Percentiles rank a stretch among this genome's conserved stretches.
Conservation (phyloP, 1,284 basidiomycete species). For the Thelephora terrestris region DNA sequence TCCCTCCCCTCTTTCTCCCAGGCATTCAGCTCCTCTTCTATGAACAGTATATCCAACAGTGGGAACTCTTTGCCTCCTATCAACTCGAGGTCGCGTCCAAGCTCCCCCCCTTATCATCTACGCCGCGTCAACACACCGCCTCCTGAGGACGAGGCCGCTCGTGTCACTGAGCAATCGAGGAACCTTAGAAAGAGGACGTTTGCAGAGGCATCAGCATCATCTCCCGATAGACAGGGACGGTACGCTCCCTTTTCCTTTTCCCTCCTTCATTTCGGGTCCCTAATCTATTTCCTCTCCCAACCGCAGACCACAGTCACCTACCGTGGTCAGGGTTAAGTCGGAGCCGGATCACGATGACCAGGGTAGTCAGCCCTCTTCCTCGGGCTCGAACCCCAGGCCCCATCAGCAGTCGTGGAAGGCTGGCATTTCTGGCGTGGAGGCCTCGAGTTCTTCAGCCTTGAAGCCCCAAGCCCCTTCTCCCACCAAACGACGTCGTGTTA, state of each 20-base stretch:
- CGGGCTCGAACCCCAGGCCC: slow-evolving; percentile 2
- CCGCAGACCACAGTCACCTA: slow-evolving; percentile 31
- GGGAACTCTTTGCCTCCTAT: slow-evolving; percentile 57
- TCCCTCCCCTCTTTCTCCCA: slow-evolving; percentile 70
- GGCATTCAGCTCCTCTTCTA: slow-evolving; percentile 48
- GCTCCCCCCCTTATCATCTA: slow-evolving; percentile 25
- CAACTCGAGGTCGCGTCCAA: slow-evolving; percentile 29
- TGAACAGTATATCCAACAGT: slow-evolving; percentile 34
- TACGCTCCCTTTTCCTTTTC: slow-evolving; percentile 26
- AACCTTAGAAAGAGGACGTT: slow-evolving; percentile 19
- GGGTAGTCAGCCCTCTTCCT: slow-evolving; percentile 21
- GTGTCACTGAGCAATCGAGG: slow-evolving; percentile 6
- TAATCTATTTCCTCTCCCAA: slow-evolving; percentile 21
- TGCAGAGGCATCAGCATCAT: slow-evolving; percentile 14
- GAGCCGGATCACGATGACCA: slow-evolving; percentile 45
- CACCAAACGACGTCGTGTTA: slow-evolving; percentile 63
- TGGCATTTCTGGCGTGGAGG: slow-evolving; percentile 9
- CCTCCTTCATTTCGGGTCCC: slow-evolving; percentile 13
- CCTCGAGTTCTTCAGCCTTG: slow-evolving; percentile 30
- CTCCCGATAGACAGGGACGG: slow-evolving; percentile 8
- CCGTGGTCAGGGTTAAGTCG: slow-evolving; percentile 44
- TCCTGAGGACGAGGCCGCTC: slow-evolving; percentile 18
- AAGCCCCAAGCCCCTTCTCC: slow-evolving; percentile 29
- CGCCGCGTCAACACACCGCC: slow-evolving; percentile 20
- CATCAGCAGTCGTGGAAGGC: slow-evolving; percentile 2